Percentiles rank a stretch among this genome's conserved stretches.
phyloP scores from a whole-genome alignment of 176 grass and related monocot species.

The Oryza punctata region DNA sequence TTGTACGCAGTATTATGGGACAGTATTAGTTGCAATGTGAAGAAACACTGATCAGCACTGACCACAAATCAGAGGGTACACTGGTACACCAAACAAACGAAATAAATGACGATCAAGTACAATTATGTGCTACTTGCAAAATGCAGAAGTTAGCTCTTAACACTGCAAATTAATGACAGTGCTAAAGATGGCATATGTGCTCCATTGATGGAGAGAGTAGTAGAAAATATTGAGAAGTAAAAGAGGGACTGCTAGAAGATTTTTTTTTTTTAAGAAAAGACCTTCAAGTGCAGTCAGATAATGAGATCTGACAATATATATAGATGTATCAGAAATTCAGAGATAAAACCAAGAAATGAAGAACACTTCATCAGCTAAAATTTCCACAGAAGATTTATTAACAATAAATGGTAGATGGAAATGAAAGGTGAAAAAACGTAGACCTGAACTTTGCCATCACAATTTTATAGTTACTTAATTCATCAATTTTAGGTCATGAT shows the following conservation, averaged over 20 bases:
- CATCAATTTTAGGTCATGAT: not conserved
- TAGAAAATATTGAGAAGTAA: not conserved
- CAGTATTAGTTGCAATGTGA: not conserved
- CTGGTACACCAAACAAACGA: conserved; percentile 20
- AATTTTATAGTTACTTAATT: conserved; percentile 17
- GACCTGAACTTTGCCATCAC: not conserved
- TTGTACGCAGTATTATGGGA: not conserved
- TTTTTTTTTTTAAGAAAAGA: not conserved
- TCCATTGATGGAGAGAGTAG: not conserved
- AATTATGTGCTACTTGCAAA: not conserved
- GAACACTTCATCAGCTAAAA: not conserved
- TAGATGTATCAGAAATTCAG: not conserved
- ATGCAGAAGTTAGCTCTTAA: not conserved
- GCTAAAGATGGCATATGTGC: not conserved
- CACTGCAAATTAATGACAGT: not conserved
- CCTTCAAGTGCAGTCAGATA: not conserved
- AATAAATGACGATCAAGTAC: conserved; percentile 19
- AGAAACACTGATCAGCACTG: not conserved
- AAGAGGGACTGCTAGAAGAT: not conserved
- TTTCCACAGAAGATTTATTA: not conserved
- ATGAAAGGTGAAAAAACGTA: not conserved
- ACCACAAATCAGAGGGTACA: not conserved
- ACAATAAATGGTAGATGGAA: not conserved
- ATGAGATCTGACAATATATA: not conserved
- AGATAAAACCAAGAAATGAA: not conserved